Percentiles rank a stretch among this genome's conserved stretches.
These are phyloP conservation scores for Didymella segeticola DNA, from an alignment of 2,329 filamentous ascomycete genomes.

Conservation along the genomic window DNA sequence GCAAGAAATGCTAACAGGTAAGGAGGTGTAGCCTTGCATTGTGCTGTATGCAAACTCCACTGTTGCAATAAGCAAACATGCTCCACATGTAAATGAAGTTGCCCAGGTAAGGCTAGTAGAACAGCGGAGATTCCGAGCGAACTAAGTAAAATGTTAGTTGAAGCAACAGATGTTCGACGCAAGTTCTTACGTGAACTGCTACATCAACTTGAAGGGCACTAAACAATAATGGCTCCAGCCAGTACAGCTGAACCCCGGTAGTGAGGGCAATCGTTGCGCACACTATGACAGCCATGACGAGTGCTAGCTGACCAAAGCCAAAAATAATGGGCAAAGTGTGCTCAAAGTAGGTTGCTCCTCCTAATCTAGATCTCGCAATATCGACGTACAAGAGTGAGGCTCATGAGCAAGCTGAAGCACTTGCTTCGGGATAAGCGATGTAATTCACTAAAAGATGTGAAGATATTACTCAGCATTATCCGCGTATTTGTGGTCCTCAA, in stretches of 20 bases:
- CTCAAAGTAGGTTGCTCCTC: not conserved
- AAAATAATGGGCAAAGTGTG: not conserved
- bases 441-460: too few relatives aligned
- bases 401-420: constrained; percentile 1
- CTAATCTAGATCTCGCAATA: not conserved
- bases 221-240: not conserved
- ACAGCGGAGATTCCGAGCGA: not conserved
- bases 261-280: not conserved
- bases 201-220: not conserved
- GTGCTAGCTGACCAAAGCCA: not conserved
- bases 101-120: not conserved
- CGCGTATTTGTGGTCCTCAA: not conserved
- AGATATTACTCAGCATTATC: not conserved
- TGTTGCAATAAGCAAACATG: not conserved
- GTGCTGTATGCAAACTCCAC: not conserved
- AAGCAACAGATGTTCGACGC: not conserved
- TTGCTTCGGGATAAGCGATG: too few relatives aligned
- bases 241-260: not conserved
- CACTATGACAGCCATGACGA: not conserved
- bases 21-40: not conserved
- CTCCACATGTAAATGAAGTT: not conserved
- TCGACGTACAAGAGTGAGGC: constrained; percentile 1
- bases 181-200: not conserved
- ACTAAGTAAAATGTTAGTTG: not conserved
- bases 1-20: not conserved